Base-by-base conservation (phyloP, 345 rosid genomes). In the Dovyalis caffra region DNA sequence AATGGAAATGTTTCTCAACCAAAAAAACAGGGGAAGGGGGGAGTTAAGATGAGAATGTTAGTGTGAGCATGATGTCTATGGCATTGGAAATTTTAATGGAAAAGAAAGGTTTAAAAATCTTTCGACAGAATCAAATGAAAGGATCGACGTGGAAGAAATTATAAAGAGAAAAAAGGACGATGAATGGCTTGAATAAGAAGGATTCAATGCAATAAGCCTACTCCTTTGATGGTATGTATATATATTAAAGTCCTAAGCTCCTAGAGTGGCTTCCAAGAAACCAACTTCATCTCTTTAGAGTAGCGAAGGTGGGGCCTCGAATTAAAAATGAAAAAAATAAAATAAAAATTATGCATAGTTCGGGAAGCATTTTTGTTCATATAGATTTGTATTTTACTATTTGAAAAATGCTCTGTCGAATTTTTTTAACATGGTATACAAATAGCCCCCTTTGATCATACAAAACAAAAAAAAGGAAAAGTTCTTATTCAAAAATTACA, bases 261-360 rank as follows among this genome's bases (percentile, higher is more conserved):
- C 62, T 69, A 70, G 89, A 84, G 97, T 87, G 89, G 87, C 88
- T 90, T 89, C 78, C 85, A 90, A 87, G 97, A 84, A 86, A 91
- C 87, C 76, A 64, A 69, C 85, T 77, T 85, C 81, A 60, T 76
- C 61, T 72, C 70, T 62, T 69, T 78, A 51, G 45, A 56, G 25
- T 53, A 14, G n/a, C 12, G 21, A 57, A 66, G 57, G 21, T 60
- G 35, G 63, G 37, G 4, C 40, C 14, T 72, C n/a, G 18, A 7
- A 65, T 37, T 64, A 2, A 31, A 29, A 32, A 69, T n/a, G n/a
- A 69, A 33, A 21, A 8, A 76, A 35, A 61, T 0, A 4, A 63
- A 34, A 29, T 11, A 4, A 57, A 64, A 32, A 33, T n/a, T n/a
- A 6, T 64, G 25, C 1, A 18, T 0, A 14, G 68, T 25, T 23